Evolutionary conservation across 495 filamentous ascomycete genomes (phyloP).

Genomic region (Chaetomium fimeti): DNA sequence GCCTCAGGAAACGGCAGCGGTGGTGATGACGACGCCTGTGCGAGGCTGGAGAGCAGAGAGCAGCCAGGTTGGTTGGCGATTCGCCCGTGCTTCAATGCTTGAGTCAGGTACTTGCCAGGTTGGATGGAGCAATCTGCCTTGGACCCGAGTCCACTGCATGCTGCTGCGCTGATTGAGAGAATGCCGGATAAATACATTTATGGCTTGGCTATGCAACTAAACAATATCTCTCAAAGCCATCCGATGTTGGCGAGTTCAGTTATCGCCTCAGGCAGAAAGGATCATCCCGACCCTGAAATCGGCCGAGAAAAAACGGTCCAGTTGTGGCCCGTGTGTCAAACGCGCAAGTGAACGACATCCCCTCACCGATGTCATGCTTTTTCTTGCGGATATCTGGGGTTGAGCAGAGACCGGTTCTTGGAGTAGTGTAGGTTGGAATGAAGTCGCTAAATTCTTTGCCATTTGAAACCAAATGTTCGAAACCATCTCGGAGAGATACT

Average conservation of each 20-base stretch:
- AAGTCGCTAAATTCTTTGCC: too few species aligned
- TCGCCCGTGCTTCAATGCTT: conserved; percentile 12
- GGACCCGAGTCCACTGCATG: neutral
- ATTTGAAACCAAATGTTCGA: too few species aligned
- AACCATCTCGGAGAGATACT: too few species aligned
- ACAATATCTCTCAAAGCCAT: neutral
- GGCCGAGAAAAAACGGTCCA: too few species aligned
- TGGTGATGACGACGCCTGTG: conserved; percentile 25
- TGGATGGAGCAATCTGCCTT: conserved; percentile 4
- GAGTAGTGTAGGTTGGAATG: too few species aligned
- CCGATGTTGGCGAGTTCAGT: too few species aligned
- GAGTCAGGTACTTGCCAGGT: neutral
- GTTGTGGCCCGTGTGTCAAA: too few species aligned
- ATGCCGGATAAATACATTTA: neutral
- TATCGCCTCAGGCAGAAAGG: neutral
- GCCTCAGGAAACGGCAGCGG: conserved; percentile 1
- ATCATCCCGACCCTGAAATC: neutral
- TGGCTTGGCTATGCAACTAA: neutral
- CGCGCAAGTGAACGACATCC: too few species aligned
- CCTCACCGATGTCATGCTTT: too few species aligned
- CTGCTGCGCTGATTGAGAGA: neutral
- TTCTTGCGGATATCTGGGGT: too few species aligned
- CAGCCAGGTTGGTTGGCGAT: conserved; percentile 6
- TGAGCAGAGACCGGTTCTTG: too few species aligned
- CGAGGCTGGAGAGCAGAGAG: conserved; percentile 18